A percentile compares a stretch with the other conserved stretches of the same genome.
Evolutionary conservation across 2,329 filamentous ascomycete genomes (phyloP).

Genomic region (Talaromyces funiculosus): DNA sequence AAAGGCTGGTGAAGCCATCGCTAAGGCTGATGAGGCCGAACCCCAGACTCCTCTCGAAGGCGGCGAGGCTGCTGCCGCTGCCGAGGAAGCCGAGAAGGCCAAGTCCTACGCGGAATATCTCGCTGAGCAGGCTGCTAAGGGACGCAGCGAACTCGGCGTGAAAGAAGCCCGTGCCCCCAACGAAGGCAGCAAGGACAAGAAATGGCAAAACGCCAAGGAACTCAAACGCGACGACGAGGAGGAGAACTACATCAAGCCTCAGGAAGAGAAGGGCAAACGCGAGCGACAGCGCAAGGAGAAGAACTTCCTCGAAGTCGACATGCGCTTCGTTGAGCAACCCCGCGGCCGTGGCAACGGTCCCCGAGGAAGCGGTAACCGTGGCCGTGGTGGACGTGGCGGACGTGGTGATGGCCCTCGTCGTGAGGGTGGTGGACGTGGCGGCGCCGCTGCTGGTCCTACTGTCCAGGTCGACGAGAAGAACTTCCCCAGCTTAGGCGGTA

Average conservation of each 20-base stretch:
- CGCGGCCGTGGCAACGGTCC: slow-evolving; percentile 47
- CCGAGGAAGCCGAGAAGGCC: slow-evolving; percentile 65
- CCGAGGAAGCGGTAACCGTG: slow-evolving; percentile 44
- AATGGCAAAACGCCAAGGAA: slow-evolving; percentile 81
- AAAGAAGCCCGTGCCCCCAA: slow-evolving; percentile 82
- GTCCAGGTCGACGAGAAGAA: slow-evolving; percentile 42
- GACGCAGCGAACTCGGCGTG: slow-evolving; percentile 57
- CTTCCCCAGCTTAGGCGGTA: slow-evolving; percentile 41
- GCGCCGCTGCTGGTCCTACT: slow-evolving; percentile 22
- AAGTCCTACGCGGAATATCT: slow-evolving; percentile 89
- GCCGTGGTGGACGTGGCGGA: slow-evolving; percentile 37
- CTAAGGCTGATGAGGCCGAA: slow-evolving; percentile 76
- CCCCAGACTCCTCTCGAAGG: slow-evolving; percentile 47
- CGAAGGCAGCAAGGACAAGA: slow-evolving; percentile 89
- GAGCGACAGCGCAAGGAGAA: slow-evolving; percentile 91
- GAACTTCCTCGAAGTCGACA: slow-evolving; percentile 81
- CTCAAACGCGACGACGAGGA: slow-evolving; percentile 53
- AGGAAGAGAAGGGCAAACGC: slow-evolving; percentile 69
- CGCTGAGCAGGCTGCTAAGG: slow-evolving; percentile 69
- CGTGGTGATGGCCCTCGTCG: slow-evolving; percentile 23
- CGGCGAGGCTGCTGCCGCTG: slow-evolving; percentile 29
- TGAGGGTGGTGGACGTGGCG: slow-evolving; percentile 28
- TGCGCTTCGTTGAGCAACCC: slow-evolving; percentile 68
- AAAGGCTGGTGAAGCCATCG: slow-evolving; percentile 83
- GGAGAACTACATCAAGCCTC: slow-evolving; percentile 67